Base-by-base conservation (phyloP, 2,329 filamentous ascomycete genomes). In the Monosporascus sp. region DNA sequence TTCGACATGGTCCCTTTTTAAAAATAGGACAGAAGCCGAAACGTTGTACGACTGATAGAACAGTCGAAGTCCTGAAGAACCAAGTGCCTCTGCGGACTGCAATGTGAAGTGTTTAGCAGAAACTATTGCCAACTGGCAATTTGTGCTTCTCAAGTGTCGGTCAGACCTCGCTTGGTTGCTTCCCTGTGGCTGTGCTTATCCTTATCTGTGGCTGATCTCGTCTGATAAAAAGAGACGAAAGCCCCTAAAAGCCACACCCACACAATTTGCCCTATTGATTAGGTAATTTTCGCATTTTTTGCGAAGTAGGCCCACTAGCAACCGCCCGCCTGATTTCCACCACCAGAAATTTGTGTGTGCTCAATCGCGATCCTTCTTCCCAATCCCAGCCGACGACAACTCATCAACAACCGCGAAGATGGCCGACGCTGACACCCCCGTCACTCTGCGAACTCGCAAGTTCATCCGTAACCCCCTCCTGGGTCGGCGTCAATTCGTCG, bases 391-490 rank as follows among this genome's bases (percentile, higher is more conserved):
- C 43, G 20, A 44, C 41, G 40, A 43, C 20, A 14, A 24, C 40
- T 49, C 38, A 50, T 56, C 61, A 62, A 54, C 51, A 64, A 55
- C 55, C 78, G 79, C 79, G 81, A 95, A 79, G 78, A 96, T 97
- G 93, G 89, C 92, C 80, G 89, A 92, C 80, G 78, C 79, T 73
- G 87, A 90, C 75, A 78, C 78, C 70, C 79, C 87, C 74, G 87
- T 91, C 75, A 91, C 88, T 72, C 80, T 92, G 81, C 86, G 94
- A 83, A 99, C 94, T 80, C 93, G 94, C 89, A 97, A 97, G 85
- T 99, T 99, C 89, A 95, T 97, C 82, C 91, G 92, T 84, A 99
- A 99, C 87, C 90, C 94, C 78, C 91, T 99, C 74, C 88, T 99
- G 75, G 91, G 88, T 77, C 89, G 93, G 78, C 96, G 96, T 86